phyloP scores from a whole-genome alignment of 306 rosid genomes.

The Alnus glutinosa region DNA sequence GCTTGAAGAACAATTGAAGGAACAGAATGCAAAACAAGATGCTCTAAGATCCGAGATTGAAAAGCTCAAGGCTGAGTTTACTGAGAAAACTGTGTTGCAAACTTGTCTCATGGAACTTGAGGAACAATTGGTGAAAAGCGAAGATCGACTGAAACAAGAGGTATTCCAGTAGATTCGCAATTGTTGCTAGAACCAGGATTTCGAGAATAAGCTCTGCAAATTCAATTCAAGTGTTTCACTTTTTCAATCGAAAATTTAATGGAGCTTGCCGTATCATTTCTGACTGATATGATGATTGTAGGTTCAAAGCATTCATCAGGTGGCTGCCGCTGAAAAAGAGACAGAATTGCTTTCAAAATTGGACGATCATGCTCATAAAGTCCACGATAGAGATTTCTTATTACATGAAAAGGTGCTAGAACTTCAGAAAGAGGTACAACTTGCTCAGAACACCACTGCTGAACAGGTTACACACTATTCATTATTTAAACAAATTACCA shows the following conservation, averaged over 20 bases:
- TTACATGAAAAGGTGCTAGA: slow-evolving; percentile 58
- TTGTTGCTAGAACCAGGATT: slow-evolving; percentile 1
- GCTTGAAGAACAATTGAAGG: slow-evolving; percentile 75
- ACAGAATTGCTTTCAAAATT: slow-evolving; percentile 57
- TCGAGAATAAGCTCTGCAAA: background rate
- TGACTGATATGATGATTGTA: slow-evolving; percentile 36
- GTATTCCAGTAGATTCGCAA: slow-evolving; percentile 37
- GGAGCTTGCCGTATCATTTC: background rate
- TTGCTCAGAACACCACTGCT: slow-evolving; percentile 44
- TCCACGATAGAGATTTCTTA: slow-evolving; percentile 50
- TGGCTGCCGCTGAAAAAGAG: slow-evolving; percentile 63
- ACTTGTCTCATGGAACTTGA: slow-evolving; percentile 58
- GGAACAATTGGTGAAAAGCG: slow-evolving; percentile 55
- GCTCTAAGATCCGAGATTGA: slow-evolving; percentile 60
- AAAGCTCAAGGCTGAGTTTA: slow-evolving; percentile 58
- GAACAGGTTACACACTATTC: slow-evolving; percentile 55
- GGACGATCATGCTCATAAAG: slow-evolving; percentile 53
- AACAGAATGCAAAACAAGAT: slow-evolving; percentile 55
- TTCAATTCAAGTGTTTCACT: background rate
- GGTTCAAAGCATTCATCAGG: slow-evolving; percentile 62
- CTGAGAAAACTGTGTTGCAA: slow-evolving; percentile 64
- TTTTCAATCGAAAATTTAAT: background rate
- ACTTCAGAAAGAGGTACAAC: slow-evolving; percentile 71
- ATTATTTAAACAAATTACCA: background rate
- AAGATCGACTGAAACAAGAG: slow-evolving; percentile 69